Percentiles rank a stretch among this genome's conserved stretches.
Conservation (phyloP, 2,329 filamentous ascomycete species). For the Fusarium mangiferae region DNA sequence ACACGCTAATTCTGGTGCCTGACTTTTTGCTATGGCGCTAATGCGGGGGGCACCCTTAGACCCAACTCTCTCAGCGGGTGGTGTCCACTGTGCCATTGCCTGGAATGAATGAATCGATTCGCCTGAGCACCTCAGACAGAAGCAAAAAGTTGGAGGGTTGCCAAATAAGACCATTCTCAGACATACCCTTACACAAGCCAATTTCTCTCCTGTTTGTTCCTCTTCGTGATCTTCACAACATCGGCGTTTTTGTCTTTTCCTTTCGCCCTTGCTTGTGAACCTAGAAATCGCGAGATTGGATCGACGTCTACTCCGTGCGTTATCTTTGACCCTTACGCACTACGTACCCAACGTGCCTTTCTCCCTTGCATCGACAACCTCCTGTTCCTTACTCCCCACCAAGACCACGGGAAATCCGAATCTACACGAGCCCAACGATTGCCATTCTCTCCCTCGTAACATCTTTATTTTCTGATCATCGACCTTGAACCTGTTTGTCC, state of each 20-base stretch:
- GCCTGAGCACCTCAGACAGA: conserved; percentile 10
- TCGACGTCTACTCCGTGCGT: background rate
- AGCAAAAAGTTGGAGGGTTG: conserved; percentile 4
- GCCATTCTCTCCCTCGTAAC: background rate
- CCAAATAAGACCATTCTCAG: conserved; percentile 1
- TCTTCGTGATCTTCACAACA: background rate
- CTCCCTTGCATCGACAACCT: conserved; percentile 13
- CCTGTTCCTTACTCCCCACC: conserved; percentile 1
- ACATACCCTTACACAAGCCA: conserved; percentile 10
- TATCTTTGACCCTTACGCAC: conserved; percentile 3
- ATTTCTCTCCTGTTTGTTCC: background rate
- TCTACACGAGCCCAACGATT: background rate
- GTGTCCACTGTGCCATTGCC: conserved; percentile 18
- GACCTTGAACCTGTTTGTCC: background rate
- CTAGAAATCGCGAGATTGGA: background rate
- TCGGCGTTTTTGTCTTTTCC: background rate
- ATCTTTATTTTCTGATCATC: background rate
- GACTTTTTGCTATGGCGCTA: conserved; percentile 32
- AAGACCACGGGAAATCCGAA: background rate
- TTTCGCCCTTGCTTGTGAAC: background rate
- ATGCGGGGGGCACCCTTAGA: conserved; percentile 30
- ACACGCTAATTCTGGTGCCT: conserved; percentile 37
- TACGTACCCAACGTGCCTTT: background rate
- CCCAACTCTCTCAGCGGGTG: conserved; percentile 1
- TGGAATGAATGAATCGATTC: conserved; percentile 30